phyloP scores from a whole-genome alignment of 2,329 filamentous ascomycete species.

The Clonostachys chloroleuca region DNA sequence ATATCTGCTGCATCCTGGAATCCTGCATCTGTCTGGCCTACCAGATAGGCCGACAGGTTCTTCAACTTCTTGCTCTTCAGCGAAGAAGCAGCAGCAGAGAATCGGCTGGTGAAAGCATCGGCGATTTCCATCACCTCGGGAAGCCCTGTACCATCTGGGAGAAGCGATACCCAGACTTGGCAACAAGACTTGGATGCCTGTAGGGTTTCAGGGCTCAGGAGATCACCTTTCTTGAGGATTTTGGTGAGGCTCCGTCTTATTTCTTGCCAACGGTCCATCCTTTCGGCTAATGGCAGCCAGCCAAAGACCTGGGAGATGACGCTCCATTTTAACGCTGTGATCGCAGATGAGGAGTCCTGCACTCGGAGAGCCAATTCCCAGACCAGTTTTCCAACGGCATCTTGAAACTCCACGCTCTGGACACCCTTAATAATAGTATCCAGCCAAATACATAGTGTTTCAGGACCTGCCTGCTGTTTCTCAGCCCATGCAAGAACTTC shows the following conservation, averaged over 20 bases:
- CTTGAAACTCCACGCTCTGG: slow-evolving; percentile 32
- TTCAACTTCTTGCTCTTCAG: slow-evolving; percentile 12
- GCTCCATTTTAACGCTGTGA: slow-evolving; percentile 33
- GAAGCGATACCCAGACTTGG: slow-evolving; percentile 28
- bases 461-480: slow-evolving; percentile 17
- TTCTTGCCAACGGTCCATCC: slow-evolving; percentile 21
- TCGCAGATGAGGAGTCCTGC: slow-evolving; percentile 17
- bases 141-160: slow-evolving; percentile 23
- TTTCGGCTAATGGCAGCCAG: slow-evolving; percentile 23
- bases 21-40: slow-evolving; percentile 8
- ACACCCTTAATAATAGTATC: slow-evolving; percentile 36
- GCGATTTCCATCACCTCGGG: slow-evolving; percentile 22
- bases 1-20: slow-evolving; percentile 13
- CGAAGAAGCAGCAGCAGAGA: slow-evolving; percentile 21
- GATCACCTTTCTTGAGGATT: slow-evolving; percentile 20
- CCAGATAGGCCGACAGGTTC: slow-evolving; percentile 8
- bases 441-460: slow-evolving; percentile 33
- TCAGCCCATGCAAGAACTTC: slow-evolving; percentile 37
- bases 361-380: slow-evolving; percentile 24
- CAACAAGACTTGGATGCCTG: slow-evolving; percentile 35
- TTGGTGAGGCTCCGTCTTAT: slow-evolving; percentile 24
- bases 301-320: slow-evolving; percentile 26
- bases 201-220: slow-evolving; percentile 26
- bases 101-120: slow-evolving; percentile 22
- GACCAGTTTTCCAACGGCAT: slow-evolving; percentile 31